Evolutionary conservation across 75 land plant species (phyloP).

Genomic region (Pinus taeda): DNA sequence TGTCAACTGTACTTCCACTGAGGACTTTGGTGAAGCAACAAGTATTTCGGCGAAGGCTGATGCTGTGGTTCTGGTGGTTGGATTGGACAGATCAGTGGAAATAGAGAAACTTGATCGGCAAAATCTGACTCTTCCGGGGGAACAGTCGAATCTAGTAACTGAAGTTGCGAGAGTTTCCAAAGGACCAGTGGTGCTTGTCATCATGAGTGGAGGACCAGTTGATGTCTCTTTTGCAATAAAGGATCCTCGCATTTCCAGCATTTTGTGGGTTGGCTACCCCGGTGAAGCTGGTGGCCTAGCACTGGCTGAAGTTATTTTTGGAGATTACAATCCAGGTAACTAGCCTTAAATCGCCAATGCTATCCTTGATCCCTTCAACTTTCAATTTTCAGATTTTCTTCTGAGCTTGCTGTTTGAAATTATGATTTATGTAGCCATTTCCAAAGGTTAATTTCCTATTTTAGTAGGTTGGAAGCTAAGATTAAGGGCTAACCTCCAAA

Average conservation of each 20-base stretch:
- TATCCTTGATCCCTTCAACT: too few species aligned
- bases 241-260: constrained; percentile 50
- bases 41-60: constrained; percentile 54
- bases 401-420: too few species aligned
- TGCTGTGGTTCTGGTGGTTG: constrained; percentile 69
- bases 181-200: constrained; percentile 66
- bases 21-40: constrained; percentile 47
- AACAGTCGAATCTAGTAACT: constrained; percentile 58
- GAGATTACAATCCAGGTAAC: constrained; percentile 83
- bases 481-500: neutral
- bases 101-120: constrained; percentile 70
- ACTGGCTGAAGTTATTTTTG: constrained; percentile 75
- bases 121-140: constrained; percentile 77
- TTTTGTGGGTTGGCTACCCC: constrained; percentile 93
- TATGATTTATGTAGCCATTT: too few species aligned
- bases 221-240: constrained; percentile 73
- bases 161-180: constrained; percentile 49
- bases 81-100: constrained; percentile 73
- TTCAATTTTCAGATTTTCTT: too few species aligned
- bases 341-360: too few species aligned
- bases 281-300: constrained; percentile 90
- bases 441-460: neutral
- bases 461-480: neutral
- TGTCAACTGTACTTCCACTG: constrained; percentile 47
- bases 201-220: constrained; percentile 88